Percentiles rank a stretch among this genome's conserved stretches.
These are phyloP conservation scores for Austroboletus niveus DNA, from an alignment of 1,284 basidiomycete species.

Conservation along the genomic window DNA sequence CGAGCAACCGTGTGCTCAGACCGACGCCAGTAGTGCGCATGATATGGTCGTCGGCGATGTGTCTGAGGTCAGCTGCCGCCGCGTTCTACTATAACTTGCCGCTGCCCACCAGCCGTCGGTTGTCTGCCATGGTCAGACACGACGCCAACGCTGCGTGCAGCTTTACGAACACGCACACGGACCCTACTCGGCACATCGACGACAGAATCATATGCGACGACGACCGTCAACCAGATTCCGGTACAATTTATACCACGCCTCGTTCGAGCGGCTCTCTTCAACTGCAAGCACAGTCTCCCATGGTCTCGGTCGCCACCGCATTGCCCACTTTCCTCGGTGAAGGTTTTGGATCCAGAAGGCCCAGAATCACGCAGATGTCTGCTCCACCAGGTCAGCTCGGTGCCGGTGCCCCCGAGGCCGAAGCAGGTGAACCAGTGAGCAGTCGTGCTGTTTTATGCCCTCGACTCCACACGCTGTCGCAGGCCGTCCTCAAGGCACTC, in stretches of 20 bases:
- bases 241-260: conserved; percentile 17
- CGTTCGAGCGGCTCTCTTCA: conserved; percentile 22
- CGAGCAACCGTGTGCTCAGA: too few relatives aligned
- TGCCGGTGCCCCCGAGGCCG: conserved; percentile 76
- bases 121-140: conserved; percentile 3
- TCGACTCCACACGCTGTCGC: background rate
- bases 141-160: background rate
- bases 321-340: conserved; percentile 26
- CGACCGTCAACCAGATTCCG: background rate
- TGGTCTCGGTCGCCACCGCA: conserved; percentile 13
- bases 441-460: conserved; percentile 4
- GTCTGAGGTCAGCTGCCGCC: background rate
- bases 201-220: background rate
- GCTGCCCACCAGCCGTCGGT: too few relatives aligned
- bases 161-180: background rate
- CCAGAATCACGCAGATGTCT: conserved; percentile 44
- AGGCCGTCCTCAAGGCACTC: conserved; percentile 11
- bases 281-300: conserved; percentile 7
- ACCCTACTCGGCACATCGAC: background rate
- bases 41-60: too few relatives aligned
- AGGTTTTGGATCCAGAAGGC: conserved; percentile 24
- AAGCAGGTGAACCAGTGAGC: conserved; percentile 71
- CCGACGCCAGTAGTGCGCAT: too few relatives aligned
- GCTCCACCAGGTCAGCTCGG: conserved; percentile 59
- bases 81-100: background rate